A percentile compares a stretch with the other conserved stretches of the same genome.
These are phyloP conservation scores for Beta vulgaris DNA, from an alignment of 148 eudicot species.

Conservation along the genomic window DNA sequence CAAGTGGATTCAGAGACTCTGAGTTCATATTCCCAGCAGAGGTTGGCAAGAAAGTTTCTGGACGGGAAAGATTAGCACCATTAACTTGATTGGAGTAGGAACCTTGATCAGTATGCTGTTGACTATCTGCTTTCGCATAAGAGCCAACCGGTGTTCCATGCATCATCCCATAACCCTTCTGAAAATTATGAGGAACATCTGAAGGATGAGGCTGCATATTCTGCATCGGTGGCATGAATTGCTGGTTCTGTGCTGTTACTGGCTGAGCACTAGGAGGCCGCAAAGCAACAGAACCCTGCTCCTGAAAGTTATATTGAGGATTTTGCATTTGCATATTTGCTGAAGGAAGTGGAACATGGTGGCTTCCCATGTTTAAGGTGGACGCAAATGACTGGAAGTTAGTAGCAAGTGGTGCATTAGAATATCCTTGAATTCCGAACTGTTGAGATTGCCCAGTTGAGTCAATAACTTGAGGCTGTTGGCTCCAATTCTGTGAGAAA, in stretches of 20 bases:
- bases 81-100: constrained; percentile 41
- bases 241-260: constrained; percentile 38
- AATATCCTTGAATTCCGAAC: constrained; percentile 38
- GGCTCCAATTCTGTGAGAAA: constrained; percentile 49
- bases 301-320: constrained; percentile 37
- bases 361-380: constrained; percentile 27
- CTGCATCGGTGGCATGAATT: constrained; percentile 39
- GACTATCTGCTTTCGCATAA: constrained; percentile 42
- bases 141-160: constrained; percentile 43
- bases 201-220: constrained; percentile 41
- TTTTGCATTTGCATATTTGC: constrained; percentile 48
- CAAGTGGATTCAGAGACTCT: constrained; percentile 39
- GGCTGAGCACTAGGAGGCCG: constrained; percentile 31
- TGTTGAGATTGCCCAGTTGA: constrained; percentile 49
- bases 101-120: constrained; percentile 37
- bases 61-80: constrained; percentile 34
- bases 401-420: constrained; percentile 34
- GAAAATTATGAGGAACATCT: constrained; percentile 39
- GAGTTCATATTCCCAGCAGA: constrained; percentile 32
- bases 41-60: constrained; percentile 31
- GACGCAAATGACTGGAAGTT: constrained; percentile 37
- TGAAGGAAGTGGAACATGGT: constrained; percentile 28
- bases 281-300: constrained; percentile 42
- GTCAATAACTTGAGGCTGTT: constrained; percentile 40
- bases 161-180: constrained; percentile 39